A percentile compares a stretch with the other conserved stretches of the same genome.
phyloP scores from a whole-genome alignment of 805 yeast species.

The Candida cerambycidarum region DNA sequence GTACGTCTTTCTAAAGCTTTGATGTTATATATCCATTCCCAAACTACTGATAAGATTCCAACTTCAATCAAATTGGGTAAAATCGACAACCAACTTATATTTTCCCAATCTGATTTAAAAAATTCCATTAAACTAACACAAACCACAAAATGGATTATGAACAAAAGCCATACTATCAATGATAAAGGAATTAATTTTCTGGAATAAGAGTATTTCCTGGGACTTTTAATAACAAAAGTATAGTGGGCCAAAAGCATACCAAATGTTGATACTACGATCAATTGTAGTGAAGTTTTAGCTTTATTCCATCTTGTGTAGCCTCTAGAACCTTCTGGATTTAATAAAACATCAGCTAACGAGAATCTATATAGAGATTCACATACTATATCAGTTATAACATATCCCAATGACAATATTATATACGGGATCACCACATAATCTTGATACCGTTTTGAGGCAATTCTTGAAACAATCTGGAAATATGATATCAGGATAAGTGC shows the following conservation, averaged over 20 bases:
- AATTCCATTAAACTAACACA: slow-evolving; percentile 25
- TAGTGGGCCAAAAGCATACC: slow-evolving; percentile 37
- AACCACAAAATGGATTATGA: slow-evolving; percentile 38
- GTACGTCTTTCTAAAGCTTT: slow-evolving; percentile 47
- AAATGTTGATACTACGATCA: slow-evolving; percentile 28
- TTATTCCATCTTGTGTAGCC: slow-evolving; percentile 16
- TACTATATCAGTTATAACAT: slow-evolving; percentile 7
- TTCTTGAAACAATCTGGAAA: slow-evolving; percentile 43
- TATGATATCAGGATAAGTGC: slow-evolving; percentile 53
- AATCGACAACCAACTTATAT: slow-evolving; percentile 51
- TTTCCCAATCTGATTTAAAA: slow-evolving; percentile 33
- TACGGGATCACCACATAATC: slow-evolving; percentile 5
- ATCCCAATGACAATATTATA: slow-evolving; percentile 5
- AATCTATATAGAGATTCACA: slow-evolving; percentile 9
- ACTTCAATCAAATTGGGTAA: slow-evolving; percentile 46
- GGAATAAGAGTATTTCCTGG: slow-evolving; percentile 46
- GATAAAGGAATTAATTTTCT: slow-evolving; percentile 50
- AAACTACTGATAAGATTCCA: slow-evolving; percentile 51
- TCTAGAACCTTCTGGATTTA: neutral
- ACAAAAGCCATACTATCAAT: slow-evolving; percentile 38
- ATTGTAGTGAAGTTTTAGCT: slow-evolving; percentile 29
- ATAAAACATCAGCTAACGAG: neutral
- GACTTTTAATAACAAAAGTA: slow-evolving; percentile 35
- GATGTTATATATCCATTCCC: slow-evolving; percentile 68
- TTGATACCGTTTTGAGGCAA: slow-evolving; percentile 6